A percentile compares a stretch with the other conserved stretches of the same genome.
Evolutionary conservation across 345 rosid species (phyloP).

Genomic region (Moringa oleifera): DNA sequence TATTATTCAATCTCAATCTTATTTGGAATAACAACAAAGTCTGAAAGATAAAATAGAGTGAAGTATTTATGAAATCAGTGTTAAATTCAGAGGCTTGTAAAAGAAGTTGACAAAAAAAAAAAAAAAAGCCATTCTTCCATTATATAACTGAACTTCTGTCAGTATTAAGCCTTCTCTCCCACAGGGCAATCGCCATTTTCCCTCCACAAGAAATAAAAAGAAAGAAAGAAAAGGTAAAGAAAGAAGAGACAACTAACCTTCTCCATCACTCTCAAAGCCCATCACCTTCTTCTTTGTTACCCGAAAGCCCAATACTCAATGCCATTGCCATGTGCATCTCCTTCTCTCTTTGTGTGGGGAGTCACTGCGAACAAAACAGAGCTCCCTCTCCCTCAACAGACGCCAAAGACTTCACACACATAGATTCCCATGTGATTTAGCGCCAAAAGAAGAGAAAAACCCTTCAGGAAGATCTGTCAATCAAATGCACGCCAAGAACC

Average conservation of each 20-base stretch:
- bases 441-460: not conserved
- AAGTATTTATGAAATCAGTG: too few species aligned
- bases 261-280: not conserved
- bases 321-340: slow-evolving; percentile 15
- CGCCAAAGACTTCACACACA: not conserved
- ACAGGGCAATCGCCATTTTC: too few species aligned
- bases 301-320: not conserved
- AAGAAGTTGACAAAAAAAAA: too few species aligned
- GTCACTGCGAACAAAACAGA: slow-evolving; percentile 12
- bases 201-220: too few species aligned
- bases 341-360: not conserved
- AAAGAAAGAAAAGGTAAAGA: too few species aligned
- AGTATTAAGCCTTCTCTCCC: too few species aligned
- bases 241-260: not conserved
- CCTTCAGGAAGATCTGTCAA: not conserved
- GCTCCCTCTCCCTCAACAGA: not conserved
- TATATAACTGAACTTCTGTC: too few species aligned
- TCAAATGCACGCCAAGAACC: slow-evolving; percentile 77
- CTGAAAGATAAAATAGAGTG: too few species aligned
- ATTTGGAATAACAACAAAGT: too few species aligned
- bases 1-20: too few species aligned
- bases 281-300: not conserved
- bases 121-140: too few species aligned
- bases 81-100: too few species aligned
- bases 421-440: slow-evolving; percentile 8